phyloP scores from a whole-genome alignment of 208 protist species.

The Acanthamoeba lenticulata region DNA sequence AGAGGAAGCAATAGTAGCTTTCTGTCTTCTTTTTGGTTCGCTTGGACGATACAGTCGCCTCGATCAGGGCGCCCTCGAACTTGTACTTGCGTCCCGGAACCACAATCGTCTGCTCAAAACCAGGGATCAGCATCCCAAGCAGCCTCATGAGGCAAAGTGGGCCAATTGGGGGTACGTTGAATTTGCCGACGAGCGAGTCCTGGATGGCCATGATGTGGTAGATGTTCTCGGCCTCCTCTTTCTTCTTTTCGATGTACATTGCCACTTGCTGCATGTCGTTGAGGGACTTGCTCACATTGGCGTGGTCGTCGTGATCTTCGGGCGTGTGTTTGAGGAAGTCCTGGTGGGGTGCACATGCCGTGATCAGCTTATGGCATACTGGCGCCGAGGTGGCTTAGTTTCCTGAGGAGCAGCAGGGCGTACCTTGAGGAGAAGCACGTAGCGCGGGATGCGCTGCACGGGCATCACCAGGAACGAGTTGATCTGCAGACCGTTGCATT shows the following conservation, averaged over 20 bases:
- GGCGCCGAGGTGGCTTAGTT: too few species aligned
- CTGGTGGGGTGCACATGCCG: background rate
- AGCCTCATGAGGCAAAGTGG: background rate
- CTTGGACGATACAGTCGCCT: background rate
- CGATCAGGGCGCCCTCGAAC: conserved; percentile 20
- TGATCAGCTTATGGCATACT: background rate
- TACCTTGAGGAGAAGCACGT: conserved; percentile 47
- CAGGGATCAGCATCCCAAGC: background rate
- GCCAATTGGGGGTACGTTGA: background rate
- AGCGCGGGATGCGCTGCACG: conserved; percentile 54
- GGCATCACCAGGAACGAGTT: conserved; percentile 57
- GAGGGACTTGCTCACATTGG: conserved; percentile 19
- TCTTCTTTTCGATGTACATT: conserved; percentile 51
- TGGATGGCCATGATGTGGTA: conserved; percentile 56
- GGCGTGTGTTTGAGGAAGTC: conserved; percentile 29
- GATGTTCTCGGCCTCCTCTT: conserved; percentile 50
- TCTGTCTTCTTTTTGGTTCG: conserved; percentile 15
- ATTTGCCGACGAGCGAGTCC: conserved; percentile 35
- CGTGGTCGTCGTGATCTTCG: conserved; percentile 14
- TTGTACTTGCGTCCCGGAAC: conserved; percentile 28
- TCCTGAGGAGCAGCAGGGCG: background rate
- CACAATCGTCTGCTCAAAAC: background rate
- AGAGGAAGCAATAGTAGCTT: conserved; percentile 48
- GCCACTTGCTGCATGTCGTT: conserved; percentile 25
- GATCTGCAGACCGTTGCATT: conserved; percentile 9